Evolutionary conservation across 2,329 filamentous ascomycete species (phyloP), one percentile per base, ranked within the genome.

Genomic region (Colletotrichum sp.): DNA sequence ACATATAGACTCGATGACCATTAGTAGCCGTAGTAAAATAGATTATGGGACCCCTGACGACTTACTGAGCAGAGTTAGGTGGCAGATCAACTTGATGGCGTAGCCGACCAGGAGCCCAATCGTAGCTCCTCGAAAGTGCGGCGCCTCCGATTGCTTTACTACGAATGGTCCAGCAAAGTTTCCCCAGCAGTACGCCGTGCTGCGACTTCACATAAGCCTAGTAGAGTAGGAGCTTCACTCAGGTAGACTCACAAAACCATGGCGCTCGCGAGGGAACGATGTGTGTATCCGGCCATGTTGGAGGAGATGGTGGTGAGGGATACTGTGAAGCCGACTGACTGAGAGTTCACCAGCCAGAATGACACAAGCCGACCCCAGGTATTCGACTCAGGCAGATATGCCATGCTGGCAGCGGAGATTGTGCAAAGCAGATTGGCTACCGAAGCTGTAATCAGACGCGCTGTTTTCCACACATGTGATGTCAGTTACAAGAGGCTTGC

Each of bases 171-270:
- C 59, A 8, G 59, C 59, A 34, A 62, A 62, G 12, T 62, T 62
- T 30, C 59, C 59, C 59, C 59, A 62, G 10, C 59, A 62, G 18
- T 62, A 62, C 3, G 59, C 59, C 15, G 59, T 62, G 28, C 55
- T 59, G 16, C 5, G 0, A 59, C 5, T 2, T 28, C 9, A 28
- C 7, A 7, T 59, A 26, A 28, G 26, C 13, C 5, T 9, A 26
- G 0, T 26, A 0, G 0, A 28, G 1, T 26, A 3, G 0, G 3
- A 0, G 0, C 3, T 21, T 13, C 44, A 52, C 0, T 7, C 6
- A 13, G 10, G 10, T 7, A 0, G 10, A 21, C 13, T 28, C 5
- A 59, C 55, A 62, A 62, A n/a, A 62, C 10, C 59, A 62, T 62
- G 28, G 59, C 59, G 18, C 59, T 62, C 5, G 59, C 59, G 1